Conservation (phyloP, 176 grass and related monocot genomes). For the Triticum aestivum region DNA sequence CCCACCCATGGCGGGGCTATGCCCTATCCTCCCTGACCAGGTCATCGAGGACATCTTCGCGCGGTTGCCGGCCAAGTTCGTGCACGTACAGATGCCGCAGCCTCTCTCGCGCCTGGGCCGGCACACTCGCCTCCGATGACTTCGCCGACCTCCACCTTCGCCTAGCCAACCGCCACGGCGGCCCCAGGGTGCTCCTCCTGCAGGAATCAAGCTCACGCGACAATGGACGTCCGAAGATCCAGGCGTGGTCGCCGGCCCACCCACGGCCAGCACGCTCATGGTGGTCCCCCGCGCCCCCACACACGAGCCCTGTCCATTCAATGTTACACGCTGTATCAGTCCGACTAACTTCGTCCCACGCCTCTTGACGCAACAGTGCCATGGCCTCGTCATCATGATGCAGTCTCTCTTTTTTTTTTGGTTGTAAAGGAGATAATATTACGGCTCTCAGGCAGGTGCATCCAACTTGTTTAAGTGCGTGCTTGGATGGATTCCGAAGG, state of each 20-base stretch:
- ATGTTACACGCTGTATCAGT: too few species aligned
- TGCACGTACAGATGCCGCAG: not conserved
- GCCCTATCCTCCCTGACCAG: not conserved
- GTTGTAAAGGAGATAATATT: too few species aligned
- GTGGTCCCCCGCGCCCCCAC: not conserved
- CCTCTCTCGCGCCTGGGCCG: not conserved
- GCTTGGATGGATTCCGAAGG: too few species aligned
- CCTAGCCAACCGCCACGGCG: not conserved
- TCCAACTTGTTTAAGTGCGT: too few species aligned
- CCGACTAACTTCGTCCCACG: not conserved
- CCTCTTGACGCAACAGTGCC: not conserved
- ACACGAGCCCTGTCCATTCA: not conserved
- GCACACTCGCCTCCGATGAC: not conserved
- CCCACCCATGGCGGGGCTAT: not conserved
- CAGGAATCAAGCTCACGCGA: not conserved
- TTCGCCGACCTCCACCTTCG: not conserved
- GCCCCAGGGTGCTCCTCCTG: not conserved
- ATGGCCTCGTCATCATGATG: not conserved
- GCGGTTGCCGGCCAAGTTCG: not conserved
- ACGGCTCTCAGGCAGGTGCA: too few species aligned
- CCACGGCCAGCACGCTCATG: not conserved
- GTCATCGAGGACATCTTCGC: not conserved
- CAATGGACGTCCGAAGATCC: not conserved
- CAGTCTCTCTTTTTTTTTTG: not conserved
- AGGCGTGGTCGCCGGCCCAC: not conserved